These are phyloP conservation scores for Saturnispora diversa DNA, from an alignment of 805 yeast genomes.

Conservation along the genomic window DNA sequence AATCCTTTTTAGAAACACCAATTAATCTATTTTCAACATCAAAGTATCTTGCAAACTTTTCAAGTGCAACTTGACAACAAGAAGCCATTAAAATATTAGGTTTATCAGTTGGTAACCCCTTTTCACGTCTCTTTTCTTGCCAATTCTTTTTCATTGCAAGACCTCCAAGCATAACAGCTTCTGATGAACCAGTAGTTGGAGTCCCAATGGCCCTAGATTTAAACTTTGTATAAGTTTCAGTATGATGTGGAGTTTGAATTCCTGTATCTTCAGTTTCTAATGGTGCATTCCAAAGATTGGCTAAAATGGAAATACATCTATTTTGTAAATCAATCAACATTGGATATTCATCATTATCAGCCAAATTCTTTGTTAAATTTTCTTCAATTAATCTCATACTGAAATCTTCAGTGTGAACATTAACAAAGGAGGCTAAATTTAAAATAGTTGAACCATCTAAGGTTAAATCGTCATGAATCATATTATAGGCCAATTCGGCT, in stretches of 20 bases:
- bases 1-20: slow-evolving; percentile 55
- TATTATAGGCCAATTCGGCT: slow-evolving; percentile 46
- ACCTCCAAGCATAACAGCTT: slow-evolving; percentile 91
- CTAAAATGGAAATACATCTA: slow-evolving; percentile 73
- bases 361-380: slow-evolving; percentile 78
- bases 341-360: slow-evolving; percentile 92
- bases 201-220: slow-evolving; percentile 58
- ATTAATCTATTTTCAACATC: slow-evolving; percentile 81
- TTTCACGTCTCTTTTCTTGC: slow-evolving; percentile 58
- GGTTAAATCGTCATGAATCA: slow-evolving; percentile 64
- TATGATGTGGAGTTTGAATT: slow-evolving; percentile 12
- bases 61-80: slow-evolving; percentile 89
- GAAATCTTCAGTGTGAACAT: slow-evolving; percentile 54
- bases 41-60: slow-evolving; percentile 88
- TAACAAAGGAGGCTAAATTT: slow-evolving; percentile 85
- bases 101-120: slow-evolving; percentile 49
- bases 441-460: slow-evolving; percentile 80
- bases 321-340: slow-evolving; percentile 70
- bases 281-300: slow-evolving; percentile 76
- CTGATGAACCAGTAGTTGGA: slow-evolving; percentile 90
- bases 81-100: slow-evolving; percentile 91
- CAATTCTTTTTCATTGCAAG: slow-evolving; percentile 85
- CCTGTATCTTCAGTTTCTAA: slow-evolving; percentile 18
- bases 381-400: slow-evolving; percentile 51
- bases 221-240: slow-evolving; percentile 7